Conservation (phyloP, 2,329 filamentous ascomycete genomes). For the Ophiostoma montium region DNA sequence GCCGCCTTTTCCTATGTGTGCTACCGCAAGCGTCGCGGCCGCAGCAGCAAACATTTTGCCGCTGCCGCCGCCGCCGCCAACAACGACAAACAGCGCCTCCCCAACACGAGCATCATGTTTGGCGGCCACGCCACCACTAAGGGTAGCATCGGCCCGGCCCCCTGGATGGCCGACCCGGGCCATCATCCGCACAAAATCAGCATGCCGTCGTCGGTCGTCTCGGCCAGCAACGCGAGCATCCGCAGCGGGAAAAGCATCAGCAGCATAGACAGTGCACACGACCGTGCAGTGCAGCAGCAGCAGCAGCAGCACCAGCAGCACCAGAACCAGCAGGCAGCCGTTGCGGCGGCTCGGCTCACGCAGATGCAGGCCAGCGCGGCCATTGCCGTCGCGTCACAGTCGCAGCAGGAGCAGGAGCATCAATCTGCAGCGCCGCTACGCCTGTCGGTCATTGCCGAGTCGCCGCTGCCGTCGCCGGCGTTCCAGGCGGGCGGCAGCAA, state of each 20-base stretch:
- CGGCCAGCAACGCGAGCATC: too few species aligned
- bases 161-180: slow-evolving; percentile 6
- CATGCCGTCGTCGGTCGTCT: too few species aligned
- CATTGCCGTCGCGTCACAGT: not conserved
- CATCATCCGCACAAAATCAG: too few species aligned
- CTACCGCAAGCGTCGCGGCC: slow-evolving; percentile 25
- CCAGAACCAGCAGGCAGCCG: too few species aligned
- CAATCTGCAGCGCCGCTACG: not conserved
- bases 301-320: not conserved
- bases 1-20: slow-evolving; percentile 30
- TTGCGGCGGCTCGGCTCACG: not conserved
- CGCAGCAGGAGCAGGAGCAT: not conserved
- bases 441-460: not conserved
- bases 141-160: slow-evolving; percentile 1
- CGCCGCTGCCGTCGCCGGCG: not conserved
- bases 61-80: too few species aligned
- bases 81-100: too few species aligned
- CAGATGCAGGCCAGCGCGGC: not conserved
- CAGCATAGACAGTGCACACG: not conserved
- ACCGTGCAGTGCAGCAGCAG: not conserved
- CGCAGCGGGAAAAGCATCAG: slow-evolving; percentile 4
- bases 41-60: too few species aligned
- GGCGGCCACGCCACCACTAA: not conserved
- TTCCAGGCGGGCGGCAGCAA: too few species aligned
- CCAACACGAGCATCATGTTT: too few species aligned